Evolutionary conservation across 495 filamentous ascomycete genomes (phyloP).

Genomic region (Neurospora africana): DNA sequence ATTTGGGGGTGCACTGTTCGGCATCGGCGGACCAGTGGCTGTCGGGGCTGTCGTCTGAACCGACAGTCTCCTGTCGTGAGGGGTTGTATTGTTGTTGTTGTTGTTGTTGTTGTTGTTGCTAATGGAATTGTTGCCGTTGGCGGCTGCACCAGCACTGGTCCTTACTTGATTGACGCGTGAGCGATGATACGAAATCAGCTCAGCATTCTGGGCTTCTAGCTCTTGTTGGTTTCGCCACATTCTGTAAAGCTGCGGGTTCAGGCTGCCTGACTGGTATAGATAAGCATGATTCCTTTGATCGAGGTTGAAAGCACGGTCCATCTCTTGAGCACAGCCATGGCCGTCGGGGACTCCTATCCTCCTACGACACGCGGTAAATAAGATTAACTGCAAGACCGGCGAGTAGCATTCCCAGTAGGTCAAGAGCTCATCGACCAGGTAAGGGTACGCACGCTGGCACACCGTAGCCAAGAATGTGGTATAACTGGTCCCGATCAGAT

Average conservation of each 20-base stretch:
- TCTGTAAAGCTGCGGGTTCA: not conserved
- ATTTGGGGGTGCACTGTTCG: not conserved
- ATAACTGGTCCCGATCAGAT: constrained; percentile 22
- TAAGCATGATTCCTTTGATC: constrained; percentile 19
- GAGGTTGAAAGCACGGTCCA: constrained; percentile 28
- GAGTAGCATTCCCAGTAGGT: constrained; percentile 41
- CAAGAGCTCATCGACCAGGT: constrained; percentile 50
- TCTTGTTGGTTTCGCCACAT: not conserved
- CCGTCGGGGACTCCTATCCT: constrained; percentile 24
- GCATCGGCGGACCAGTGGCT: not conserved
- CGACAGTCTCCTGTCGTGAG: not conserved
- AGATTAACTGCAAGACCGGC: constrained; percentile 43
- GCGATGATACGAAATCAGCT: not conserved
- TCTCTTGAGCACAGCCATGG: not conserved
- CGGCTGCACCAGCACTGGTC: not conserved
- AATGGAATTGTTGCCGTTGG: not conserved
- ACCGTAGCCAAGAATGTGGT: not conserved
- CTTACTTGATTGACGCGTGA: not conserved
- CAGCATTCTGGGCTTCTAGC: not conserved
- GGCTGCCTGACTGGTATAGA: not conserved
- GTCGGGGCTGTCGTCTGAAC: not conserved
- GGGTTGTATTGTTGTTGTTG: not conserved
- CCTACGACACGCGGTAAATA: constrained; percentile 47
- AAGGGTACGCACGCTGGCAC: constrained; percentile 36
- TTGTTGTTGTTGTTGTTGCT: not conserved